Percentiles rank a stretch among this genome's conserved stretches.
phyloP scores from a whole-genome alignment of 495 filamentous ascomycete species.

The Neurospora sp. region DNA sequence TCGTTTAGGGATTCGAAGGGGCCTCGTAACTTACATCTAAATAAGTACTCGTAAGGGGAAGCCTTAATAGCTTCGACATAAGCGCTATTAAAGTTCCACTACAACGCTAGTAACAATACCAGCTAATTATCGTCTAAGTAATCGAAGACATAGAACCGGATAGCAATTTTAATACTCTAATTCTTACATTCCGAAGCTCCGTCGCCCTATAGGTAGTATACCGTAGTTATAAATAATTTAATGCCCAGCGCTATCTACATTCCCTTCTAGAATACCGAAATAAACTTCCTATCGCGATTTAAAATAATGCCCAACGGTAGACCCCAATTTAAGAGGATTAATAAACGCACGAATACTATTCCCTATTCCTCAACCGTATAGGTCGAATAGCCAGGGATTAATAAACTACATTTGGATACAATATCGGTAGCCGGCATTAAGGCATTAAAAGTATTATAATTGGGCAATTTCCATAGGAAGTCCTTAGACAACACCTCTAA shows the following conservation, averaged over 20 bases:
- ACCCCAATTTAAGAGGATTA: background rate
- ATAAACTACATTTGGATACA: background rate
- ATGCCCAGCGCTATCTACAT: background rate
- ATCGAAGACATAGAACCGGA: background rate
- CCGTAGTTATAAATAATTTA: background rate
- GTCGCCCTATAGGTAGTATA: background rate
- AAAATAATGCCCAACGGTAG: background rate
- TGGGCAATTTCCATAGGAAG: too few species aligned
- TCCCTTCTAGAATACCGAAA: background rate
- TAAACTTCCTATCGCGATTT: background rate
- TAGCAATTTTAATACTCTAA: background rate
- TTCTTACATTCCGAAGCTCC: background rate
- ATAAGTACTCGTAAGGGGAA: background rate
- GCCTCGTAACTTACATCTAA: background rate
- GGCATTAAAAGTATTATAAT: background rate
- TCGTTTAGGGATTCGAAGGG: background rate
- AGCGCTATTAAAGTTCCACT: background rate
- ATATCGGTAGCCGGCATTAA: background rate
- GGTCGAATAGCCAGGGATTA: background rate
- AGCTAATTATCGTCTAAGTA: fast-evolving
- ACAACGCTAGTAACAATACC: fast-evolving
- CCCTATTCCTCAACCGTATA: background rate
- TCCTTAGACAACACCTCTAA: too few species aligned
- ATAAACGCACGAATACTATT: fast-evolving
- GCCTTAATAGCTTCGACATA: background rate